Evolutionary conservation across 352 stramenopile species (phyloP).

Genomic region (Elongisporangium senticosum): DNA sequence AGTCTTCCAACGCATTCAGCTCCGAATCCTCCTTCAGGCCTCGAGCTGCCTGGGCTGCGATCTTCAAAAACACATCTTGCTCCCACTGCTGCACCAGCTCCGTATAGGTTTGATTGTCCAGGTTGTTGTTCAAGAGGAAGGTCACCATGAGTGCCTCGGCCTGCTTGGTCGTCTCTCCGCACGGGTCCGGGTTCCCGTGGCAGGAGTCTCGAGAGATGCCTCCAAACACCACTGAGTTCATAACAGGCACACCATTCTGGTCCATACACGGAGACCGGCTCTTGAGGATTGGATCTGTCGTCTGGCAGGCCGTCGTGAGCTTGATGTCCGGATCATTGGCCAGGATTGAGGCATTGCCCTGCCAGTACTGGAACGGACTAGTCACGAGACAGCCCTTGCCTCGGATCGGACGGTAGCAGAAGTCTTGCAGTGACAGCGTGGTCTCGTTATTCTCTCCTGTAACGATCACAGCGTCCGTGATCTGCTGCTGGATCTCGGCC

Average conservation of each 20-base stretch:
- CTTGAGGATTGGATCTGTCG: constrained; percentile 44
- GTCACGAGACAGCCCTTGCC: constrained; percentile 79
- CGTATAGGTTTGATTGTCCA: constrained; percentile 72
- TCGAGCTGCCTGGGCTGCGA: constrained; percentile 9
- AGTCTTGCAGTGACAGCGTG: constrained; percentile 49
- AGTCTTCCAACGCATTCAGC: constrained; percentile 15
- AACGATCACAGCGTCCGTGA: constrained; percentile 23
- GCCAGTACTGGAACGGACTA: constrained; percentile 81
- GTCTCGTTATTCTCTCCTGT: constrained; percentile 19
- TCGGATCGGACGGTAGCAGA: constrained; percentile 75
- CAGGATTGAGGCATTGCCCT: constrained; percentile 49
- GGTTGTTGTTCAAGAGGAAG: constrained; percentile 80
- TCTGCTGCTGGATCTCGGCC: constrained; percentile 59
- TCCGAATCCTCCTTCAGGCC: constrained; percentile 16
- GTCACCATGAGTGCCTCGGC: constrained; percentile 83
- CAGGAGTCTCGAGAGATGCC: constrained; percentile 54
- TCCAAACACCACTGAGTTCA: constrained; percentile 86
- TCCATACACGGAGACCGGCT: constrained; percentile 78
- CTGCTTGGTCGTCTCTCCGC: constrained; percentile 65
- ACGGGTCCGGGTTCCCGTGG: constrained; percentile 79
- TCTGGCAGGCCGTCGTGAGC: constrained; percentile 86
- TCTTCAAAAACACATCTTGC: constrained; percentile 61
- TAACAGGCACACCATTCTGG: constrained; percentile 85
- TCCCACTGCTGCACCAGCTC: constrained; percentile 74
- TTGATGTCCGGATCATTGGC: constrained; percentile 72